Evolutionary conservation across 306 rosid genomes (phyloP).

Genomic region (Trifolium subterraneum): DNA sequence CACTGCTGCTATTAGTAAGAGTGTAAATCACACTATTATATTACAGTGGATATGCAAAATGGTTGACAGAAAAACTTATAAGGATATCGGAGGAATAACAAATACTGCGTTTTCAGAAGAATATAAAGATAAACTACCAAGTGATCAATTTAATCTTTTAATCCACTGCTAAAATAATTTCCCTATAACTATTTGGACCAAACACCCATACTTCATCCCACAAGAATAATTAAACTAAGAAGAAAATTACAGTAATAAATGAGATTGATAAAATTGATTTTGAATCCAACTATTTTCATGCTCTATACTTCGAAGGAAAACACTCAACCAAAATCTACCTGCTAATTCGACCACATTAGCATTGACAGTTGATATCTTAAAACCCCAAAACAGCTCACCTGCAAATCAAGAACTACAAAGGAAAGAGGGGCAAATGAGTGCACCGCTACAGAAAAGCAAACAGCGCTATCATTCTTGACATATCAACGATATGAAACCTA

Average conservation of each 20-base stretch:
- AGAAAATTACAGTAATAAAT: constrained; percentile 32
- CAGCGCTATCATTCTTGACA: constrained; percentile 21
- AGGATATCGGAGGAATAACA: not conserved
- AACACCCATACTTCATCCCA: constrained; percentile 28
- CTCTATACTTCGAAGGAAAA: constrained; percentile 42
- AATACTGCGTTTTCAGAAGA: not conserved
- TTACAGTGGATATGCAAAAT: not conserved
- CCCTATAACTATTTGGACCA: constrained; percentile 25
- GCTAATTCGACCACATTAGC: constrained; percentile 46
- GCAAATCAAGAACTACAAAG: constrained; percentile 47
- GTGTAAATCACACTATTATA: not conserved
- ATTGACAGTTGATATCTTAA: constrained; percentile 36
- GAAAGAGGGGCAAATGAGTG: constrained; percentile 38
- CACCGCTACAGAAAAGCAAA: not conserved
- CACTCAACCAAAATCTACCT: constrained; percentile 51
- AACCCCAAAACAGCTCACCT: constrained; percentile 48
- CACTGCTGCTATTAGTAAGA: not conserved
- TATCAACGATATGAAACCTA: not conserved
- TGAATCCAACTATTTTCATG: constrained; percentile 43
- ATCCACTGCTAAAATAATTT: constrained; percentile 33
- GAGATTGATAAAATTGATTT: constrained; percentile 33
- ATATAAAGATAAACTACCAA: not conserved
- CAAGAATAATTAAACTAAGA: constrained; percentile 21
- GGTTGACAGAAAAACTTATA: not conserved
- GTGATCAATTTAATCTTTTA: not conserved